Conservation (phyloP, 2,329 filamentous ascomycete genomes). For the Neodidymelliopsis sp. region DNA sequence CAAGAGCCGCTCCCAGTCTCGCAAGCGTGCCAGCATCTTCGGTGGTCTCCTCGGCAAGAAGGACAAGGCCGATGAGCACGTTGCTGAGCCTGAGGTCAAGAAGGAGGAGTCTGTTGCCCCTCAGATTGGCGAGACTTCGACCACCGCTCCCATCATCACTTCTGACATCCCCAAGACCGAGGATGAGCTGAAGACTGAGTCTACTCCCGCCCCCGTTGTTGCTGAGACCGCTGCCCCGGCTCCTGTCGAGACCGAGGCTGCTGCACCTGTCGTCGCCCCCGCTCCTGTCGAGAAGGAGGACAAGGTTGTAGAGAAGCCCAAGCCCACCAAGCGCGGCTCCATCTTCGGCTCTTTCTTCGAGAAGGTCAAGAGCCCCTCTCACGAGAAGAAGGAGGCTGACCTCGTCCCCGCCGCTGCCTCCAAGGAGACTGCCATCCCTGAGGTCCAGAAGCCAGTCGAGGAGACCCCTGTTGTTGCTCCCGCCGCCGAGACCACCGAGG, state of each 20-base stretch:
- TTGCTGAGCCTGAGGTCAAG: slow-evolving; percentile 52
- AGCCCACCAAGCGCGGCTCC: slow-evolving; percentile 82
- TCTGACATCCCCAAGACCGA: slow-evolving; percentile 36
- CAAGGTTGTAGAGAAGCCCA: slow-evolving; percentile 57
- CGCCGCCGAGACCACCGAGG: slow-evolving; percentile 28
- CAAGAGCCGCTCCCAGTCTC: slow-evolving; percentile 68
- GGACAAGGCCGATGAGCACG: slow-evolving; percentile 54
- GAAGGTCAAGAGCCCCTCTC: slow-evolving; percentile 57
- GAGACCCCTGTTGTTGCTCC: slow-evolving; percentile 52
- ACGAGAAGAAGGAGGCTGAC: slow-evolving; percentile 75
- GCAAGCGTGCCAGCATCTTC: slow-evolving; percentile 66
- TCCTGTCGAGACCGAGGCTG: slow-evolving; percentile 49
- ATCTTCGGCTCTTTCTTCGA: slow-evolving; percentile 81
- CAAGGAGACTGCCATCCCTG: slow-evolving; percentile 48
- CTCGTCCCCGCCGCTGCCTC: slow-evolving; percentile 56
- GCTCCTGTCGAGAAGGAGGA: slow-evolving; percentile 43
- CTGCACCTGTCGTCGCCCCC: slow-evolving; percentile 19
- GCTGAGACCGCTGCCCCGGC: slow-evolving; percentile 48
- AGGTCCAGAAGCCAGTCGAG: slow-evolving; percentile 44
- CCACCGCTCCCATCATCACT: slow-evolving; percentile 47
- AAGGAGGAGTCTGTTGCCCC: slow-evolving; percentile 46
- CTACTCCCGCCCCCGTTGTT: slow-evolving; percentile 46
- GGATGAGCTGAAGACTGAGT: slow-evolving; percentile 56
- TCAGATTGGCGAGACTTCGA: slow-evolving; percentile 41
- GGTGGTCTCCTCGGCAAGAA: slow-evolving; percentile 68